Evolutionary conservation across 2,329 filamentous ascomycete genomes (phyloP).

Genomic region (Fusarium beomiforme): DNA sequence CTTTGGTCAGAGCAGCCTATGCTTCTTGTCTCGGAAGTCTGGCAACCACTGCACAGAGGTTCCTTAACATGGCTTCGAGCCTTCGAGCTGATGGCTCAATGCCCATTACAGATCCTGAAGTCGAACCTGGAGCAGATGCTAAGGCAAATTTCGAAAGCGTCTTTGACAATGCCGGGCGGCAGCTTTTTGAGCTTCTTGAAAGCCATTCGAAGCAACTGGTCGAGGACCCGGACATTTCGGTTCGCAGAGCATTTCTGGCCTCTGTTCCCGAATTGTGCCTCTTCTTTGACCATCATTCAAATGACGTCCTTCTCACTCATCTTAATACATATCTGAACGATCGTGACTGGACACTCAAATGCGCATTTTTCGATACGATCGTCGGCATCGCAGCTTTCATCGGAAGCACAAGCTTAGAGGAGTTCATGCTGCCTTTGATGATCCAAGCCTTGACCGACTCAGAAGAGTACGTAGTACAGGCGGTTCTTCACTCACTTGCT

Average conservation of each 20-base stretch:
- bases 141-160: slow-evolving; percentile 81
- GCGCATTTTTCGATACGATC: slow-evolving; percentile 94
- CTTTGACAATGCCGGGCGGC: slow-evolving; percentile 86
- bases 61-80: slow-evolving; percentile 91
- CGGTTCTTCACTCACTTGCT: slow-evolving; percentile 86
- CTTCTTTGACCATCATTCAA: slow-evolving; percentile 92
- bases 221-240: slow-evolving; percentile 85
- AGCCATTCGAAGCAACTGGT: slow-evolving; percentile 88
- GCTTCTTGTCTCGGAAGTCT: slow-evolving; percentile 91
- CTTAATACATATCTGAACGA: slow-evolving; percentile 98
- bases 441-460: slow-evolving; percentile 91
- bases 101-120: slow-evolving; percentile 79
- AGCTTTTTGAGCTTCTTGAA: slow-evolving; percentile 87
- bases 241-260: slow-evolving; percentile 88
- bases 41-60: slow-evolving; percentile 83
- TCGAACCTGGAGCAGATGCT: slow-evolving; percentile 75
- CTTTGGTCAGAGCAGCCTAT: slow-evolving; percentile 87
- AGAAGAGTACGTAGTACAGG: slow-evolving; percentile 94
- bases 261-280: slow-evolving; percentile 93
- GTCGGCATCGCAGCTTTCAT: slow-evolving; percentile 93
- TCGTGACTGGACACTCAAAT: slow-evolving; percentile 94
- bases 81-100: slow-evolving; percentile 85
- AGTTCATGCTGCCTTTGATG: slow-evolving; percentile 96
- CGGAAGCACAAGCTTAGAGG: slow-evolving; percentile 87
- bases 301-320: slow-evolving; percentile 95